Percentiles rank a stretch among this genome's conserved stretches.
Evolutionary conservation across 73 alveolate species (phyloP).

Genomic region (Paramecium sexaurelia): DNA sequence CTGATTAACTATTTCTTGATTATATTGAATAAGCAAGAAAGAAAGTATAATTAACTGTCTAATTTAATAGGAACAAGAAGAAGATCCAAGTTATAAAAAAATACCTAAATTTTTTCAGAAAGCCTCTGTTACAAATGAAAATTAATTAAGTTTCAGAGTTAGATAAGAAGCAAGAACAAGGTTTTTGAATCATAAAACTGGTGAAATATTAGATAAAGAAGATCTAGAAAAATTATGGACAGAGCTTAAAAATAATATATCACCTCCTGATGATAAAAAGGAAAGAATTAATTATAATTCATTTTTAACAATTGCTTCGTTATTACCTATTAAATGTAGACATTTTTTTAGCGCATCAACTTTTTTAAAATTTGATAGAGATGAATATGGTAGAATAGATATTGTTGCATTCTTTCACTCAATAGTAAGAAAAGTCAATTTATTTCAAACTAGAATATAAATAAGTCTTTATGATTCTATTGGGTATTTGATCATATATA

Average conservation of each 20-base stretch:
- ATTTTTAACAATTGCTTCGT: conserved; percentile 73
- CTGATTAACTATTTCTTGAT: conserved; percentile 83
- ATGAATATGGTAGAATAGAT: conserved; percentile 96
- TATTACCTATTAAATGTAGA: conserved; percentile 83
- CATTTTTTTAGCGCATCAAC: conserved; percentile 91
- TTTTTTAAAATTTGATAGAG: conserved; percentile 94
- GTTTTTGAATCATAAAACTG: conserved; percentile 90
- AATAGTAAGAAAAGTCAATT: conserved; percentile 94
- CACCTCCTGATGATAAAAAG: conserved; percentile 94
- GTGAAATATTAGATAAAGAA: conserved; percentile 92
- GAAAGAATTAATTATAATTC: conserved; percentile 95
- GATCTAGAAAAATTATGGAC: conserved; percentile 93
- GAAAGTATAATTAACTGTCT: not conserved
- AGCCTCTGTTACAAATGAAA: conserved; percentile 80
- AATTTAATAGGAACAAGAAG: conserved; percentile 74
- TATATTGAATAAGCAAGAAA: conserved; percentile 86
- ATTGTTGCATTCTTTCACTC: conserved; percentile 98
- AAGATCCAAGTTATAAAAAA: conserved; percentile 82
- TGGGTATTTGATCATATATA: conserved; percentile 51
- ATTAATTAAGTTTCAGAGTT: conserved; percentile 86
- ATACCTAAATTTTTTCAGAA: conserved; percentile 92
- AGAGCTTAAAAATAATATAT: conserved; percentile 82
- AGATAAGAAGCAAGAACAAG: conserved; percentile 95
- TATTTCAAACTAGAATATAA: conserved; percentile 88
- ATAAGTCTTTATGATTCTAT: conserved; percentile 87